These are phyloP conservation scores for Coprinopsis sp. DNA, from an alignment of 768 basidiomycete species.

Conservation along the genomic window DNA sequence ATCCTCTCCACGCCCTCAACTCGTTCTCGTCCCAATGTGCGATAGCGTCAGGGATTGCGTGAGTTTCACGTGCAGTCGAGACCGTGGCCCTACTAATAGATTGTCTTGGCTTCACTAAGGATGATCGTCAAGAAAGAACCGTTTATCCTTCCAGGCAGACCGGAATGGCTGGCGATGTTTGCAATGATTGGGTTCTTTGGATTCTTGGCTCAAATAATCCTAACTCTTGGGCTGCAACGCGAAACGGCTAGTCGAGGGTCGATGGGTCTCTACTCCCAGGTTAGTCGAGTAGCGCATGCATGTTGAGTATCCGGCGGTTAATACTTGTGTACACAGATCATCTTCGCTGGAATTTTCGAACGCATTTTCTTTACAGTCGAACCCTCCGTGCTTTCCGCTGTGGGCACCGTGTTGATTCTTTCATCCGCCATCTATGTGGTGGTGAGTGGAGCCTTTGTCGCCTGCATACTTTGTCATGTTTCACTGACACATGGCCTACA, in stretches of 20 bases:
- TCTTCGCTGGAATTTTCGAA: conserved; percentile 68
- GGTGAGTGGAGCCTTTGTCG: conserved; percentile 32
- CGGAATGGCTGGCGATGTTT: conserved; percentile 38
- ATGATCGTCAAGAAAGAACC: conserved; percentile 36
- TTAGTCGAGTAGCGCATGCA: conserved; percentile 11
- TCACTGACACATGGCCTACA: neutral
- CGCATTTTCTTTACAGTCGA: conserved; percentile 55
- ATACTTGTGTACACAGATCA: conserved; percentile 34
- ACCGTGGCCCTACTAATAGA: neutral
- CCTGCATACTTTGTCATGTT: neutral
- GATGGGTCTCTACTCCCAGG: conserved; percentile 55
- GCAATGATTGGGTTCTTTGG: conserved; percentile 45
- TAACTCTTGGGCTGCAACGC: conserved; percentile 49
- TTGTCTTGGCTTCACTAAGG: conserved; percentile 20
- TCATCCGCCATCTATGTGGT: conserved; percentile 60
- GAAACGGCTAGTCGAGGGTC: conserved; percentile 62
- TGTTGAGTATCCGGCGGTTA: neutral
- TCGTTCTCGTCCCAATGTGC: conserved; percentile 60
- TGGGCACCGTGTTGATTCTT: conserved; percentile 65
- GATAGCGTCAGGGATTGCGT: conserved; percentile 29
- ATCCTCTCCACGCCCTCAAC: conserved; percentile 61
- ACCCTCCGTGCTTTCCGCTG: conserved; percentile 54
- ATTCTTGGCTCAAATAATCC: conserved; percentile 40
- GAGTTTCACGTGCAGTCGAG: conserved; percentile 14
- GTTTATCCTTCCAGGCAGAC: conserved; percentile 38